phyloP scores from a whole-genome alignment of 495 filamentous ascomycete genomes.

The Xeromyces bisporus region DNA sequence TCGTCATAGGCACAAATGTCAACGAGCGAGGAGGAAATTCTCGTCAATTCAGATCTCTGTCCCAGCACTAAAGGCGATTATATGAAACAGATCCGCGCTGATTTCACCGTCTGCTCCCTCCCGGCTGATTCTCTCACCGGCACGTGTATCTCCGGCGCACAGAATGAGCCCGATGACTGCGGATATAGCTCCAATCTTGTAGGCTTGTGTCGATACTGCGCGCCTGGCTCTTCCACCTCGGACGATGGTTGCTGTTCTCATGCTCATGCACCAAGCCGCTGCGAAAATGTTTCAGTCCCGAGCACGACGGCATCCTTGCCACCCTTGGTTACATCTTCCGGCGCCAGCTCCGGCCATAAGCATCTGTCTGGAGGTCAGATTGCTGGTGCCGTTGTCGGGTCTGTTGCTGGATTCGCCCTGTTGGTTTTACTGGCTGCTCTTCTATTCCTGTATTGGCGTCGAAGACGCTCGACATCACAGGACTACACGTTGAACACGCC shows the following conservation, averaged over 20 bases:
- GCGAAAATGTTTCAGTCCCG: conserved; percentile 57
- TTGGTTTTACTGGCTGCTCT: conserved; percentile 45
- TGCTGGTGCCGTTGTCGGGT: conserved; percentile 78
- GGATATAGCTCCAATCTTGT: conserved; percentile 67
- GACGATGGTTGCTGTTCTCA: conserved; percentile 91
- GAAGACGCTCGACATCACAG: conserved; percentile 40
- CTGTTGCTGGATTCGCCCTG: conserved; percentile 53
- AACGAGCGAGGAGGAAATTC: conserved; percentile 69
- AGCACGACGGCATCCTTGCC: conserved; percentile 48
- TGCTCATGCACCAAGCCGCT: conserved; percentile 53
- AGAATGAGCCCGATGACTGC: conserved; percentile 78
- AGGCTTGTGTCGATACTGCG: conserved; percentile 79
- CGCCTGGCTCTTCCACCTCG: conserved; percentile 62
- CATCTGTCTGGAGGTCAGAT: conserved; percentile 73
- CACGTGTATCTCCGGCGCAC: conserved; percentile 54
- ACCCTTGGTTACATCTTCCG: conserved; percentile 37
- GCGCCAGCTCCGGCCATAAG: conserved; percentile 16
- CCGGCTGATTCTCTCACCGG: conserved; percentile 61
- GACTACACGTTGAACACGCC: conserved; percentile 72
- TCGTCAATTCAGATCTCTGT: conserved; percentile 59
- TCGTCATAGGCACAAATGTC: conserved; percentile 55
- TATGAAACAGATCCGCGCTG: conserved; percentile 65
- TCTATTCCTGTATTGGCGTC: conserved; percentile 40
- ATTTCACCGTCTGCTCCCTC: conserved; percentile 77
- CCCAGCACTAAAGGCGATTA: conserved; percentile 42